These are phyloP conservation scores for Gossypium australe DNA, from an alignment of 345 rosid species.

Conservation along the genomic window DNA sequence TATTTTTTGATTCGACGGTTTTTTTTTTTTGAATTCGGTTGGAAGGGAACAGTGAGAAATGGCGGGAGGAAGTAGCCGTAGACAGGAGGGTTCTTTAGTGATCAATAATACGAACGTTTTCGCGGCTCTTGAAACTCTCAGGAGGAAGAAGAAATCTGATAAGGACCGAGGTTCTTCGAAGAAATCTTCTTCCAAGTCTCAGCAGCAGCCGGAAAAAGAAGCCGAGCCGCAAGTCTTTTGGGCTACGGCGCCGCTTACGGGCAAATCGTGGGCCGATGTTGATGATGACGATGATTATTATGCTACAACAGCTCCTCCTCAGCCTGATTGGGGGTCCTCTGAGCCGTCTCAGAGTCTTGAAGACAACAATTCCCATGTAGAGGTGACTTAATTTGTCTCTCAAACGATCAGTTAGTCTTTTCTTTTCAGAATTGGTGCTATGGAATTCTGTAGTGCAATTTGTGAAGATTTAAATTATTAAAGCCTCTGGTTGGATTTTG, in stretches of 20 bases:
- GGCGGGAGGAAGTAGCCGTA: conserved; percentile 49
- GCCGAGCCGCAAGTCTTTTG: conserved; percentile 46
- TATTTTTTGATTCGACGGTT: conserved; percentile 3
- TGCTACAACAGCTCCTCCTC: conserved; percentile 46
- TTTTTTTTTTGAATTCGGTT: neutral
- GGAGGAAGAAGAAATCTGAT: conserved; percentile 56
- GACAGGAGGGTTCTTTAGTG: conserved; percentile 46
- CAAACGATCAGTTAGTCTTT: neutral
- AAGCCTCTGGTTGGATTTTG: neutral
- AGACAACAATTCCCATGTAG: conserved; percentile 23
- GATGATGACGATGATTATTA: conserved; percentile 57
- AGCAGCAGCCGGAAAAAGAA: conserved; percentile 25
- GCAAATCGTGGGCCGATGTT: conserved; percentile 55
- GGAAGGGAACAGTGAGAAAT: conserved; percentile 17
- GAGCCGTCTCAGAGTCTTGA: conserved; percentile 22
- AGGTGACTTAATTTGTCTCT: conserved; percentile 21
- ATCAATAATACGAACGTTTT: conserved; percentile 53
- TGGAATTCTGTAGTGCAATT: neutral
- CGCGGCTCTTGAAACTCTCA: conserved; percentile 50
- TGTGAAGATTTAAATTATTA: neutral
- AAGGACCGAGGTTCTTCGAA: conserved; percentile 27
- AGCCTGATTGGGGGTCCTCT: conserved; percentile 35
- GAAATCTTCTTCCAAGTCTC: conserved; percentile 31
- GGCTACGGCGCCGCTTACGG: conserved; percentile 44
- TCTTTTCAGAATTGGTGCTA: neutral